A percentile compares a stretch with the other conserved stretches of the same genome.
Conservation (phyloP, 371 early-diverging fungal genomes). For the Mucor circinelloides region DNA sequence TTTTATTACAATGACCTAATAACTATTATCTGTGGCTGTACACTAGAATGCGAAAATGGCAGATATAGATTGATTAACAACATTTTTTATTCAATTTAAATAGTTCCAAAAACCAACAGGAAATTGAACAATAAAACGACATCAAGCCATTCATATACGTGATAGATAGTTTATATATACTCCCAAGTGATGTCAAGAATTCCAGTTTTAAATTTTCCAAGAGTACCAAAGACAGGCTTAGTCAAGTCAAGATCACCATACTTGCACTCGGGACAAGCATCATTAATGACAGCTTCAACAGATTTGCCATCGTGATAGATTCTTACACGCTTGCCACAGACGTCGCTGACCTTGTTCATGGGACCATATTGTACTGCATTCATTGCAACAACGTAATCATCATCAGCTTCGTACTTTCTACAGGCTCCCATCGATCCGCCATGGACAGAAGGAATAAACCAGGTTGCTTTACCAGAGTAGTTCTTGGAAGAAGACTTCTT, state of each 20-base stretch:
- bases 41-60: too few species aligned
- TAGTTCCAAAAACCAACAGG: background rate
- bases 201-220: slow-evolving; percentile 25
- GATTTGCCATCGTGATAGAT: slow-evolving; percentile 12
- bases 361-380: slow-evolving; percentile 25
- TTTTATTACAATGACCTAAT: too few species aligned
- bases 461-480: slow-evolving; percentile 20
- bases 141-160: too few species aligned
- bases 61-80: too few species aligned
- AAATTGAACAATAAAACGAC: too few species aligned
- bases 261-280: slow-evolving; percentile 22
- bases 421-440: slow-evolving; percentile 27
- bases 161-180: slow-evolving; percentile 10
- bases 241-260: slow-evolving; percentile 26
- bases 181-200: slow-evolving; percentile 30
- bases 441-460: slow-evolving; percentile 23
- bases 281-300: slow-evolving; percentile 10
- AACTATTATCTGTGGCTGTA: too few species aligned
- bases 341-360: slow-evolving; percentile 2
- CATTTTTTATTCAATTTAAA: too few species aligned
- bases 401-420: slow-evolving; percentile 6
- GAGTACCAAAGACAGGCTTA: slow-evolving; percentile 48
- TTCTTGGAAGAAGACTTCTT: background rate
- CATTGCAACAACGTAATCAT: slow-evolving; percentile 18
- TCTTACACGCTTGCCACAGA: slow-evolving; percentile 21